A percentile compares a stretch with the other conserved stretches of the same genome.
Evolutionary conservation across 2,329 filamentous ascomycete species (phyloP).

Genomic region (Epichloe scottii): DNA sequence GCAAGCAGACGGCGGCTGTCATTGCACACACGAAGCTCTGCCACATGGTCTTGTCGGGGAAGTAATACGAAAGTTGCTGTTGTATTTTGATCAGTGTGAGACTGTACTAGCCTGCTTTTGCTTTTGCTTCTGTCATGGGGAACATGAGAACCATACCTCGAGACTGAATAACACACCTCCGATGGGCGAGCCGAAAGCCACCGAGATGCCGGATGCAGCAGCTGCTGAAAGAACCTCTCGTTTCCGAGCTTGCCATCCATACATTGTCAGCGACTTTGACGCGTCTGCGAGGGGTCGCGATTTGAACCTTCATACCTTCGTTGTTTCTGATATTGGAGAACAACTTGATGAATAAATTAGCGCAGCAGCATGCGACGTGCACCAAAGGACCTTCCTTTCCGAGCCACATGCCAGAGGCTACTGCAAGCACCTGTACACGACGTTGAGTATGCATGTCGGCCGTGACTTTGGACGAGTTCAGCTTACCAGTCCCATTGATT

Average conservation of each 20-base stretch:
- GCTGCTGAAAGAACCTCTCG: slow-evolving; percentile 87
- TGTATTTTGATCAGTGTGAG: not conserved
- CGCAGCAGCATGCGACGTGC: slow-evolving; percentile 93
- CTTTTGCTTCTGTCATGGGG: not conserved
- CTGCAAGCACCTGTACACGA: slow-evolving; percentile 59
- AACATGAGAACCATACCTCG: slow-evolving; percentile 41
- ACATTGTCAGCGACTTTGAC: not conserved
- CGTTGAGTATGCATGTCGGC: not conserved
- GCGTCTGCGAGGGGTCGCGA: not conserved
- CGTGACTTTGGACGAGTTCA: not conserved
- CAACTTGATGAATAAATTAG: slow-evolving; percentile 84
- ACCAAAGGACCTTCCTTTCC: slow-evolving; percentile 93
- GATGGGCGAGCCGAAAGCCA: slow-evolving; percentile 87
- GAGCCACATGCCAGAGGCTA: slow-evolving; percentile 90
- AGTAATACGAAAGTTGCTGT: slow-evolving; percentile 91
- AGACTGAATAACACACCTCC: slow-evolving; percentile 91
- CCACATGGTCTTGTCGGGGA: slow-evolving; percentile 99
- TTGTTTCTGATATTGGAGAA: slow-evolving; percentile 71
- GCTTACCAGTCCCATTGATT: slow-evolving; percentile 73
- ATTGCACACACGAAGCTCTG: slow-evolving; percentile 98
- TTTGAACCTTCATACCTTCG: slow-evolving; percentile 48
- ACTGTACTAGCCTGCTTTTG: not conserved
- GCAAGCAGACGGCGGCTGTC: slow-evolving; percentile 90
- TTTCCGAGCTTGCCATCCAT: slow-evolving; percentile 55
- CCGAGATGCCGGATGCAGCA: slow-evolving; percentile 82